Evolutionary conservation across 1,284 basidiomycete genomes (phyloP).

Genomic region (Coniophora puteana): DNA sequence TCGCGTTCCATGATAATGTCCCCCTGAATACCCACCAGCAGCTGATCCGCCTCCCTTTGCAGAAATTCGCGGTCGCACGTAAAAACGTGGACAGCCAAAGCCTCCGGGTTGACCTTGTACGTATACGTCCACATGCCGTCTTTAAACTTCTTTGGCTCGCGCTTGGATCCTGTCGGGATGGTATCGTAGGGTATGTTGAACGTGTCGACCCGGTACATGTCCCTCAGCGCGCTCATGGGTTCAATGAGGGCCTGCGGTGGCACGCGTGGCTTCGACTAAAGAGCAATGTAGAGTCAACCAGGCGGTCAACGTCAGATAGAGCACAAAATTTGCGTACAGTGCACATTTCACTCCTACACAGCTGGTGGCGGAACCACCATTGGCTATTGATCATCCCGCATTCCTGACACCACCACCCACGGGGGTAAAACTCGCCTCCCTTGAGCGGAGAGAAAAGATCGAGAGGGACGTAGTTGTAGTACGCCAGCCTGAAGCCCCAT

Average conservation of each 20-base stretch:
- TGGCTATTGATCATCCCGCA: slow-evolving; percentile 39
- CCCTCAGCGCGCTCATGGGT: too few species aligned
- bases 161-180: slow-evolving; percentile 26
- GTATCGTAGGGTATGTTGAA: slow-evolving; percentile 19
- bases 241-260: too few species aligned
- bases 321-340: slow-evolving; percentile 23
- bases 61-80: slow-evolving; percentile 32
- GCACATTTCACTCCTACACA: slow-evolving; percentile 29
- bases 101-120: slow-evolving; percentile 22
- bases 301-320: slow-evolving; percentile 1
- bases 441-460: slow-evolving; percentile 27
- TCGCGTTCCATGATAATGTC: slow-evolving; percentile 26
- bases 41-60: slow-evolving; percentile 26
- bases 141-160: slow-evolving; percentile 13
- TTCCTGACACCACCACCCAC: slow-evolving; percentile 34
- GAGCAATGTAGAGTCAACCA: slow-evolving; percentile 14
- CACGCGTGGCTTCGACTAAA: slow-evolving; percentile 28
- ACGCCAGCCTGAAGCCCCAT: too few species aligned
- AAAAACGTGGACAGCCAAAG: slow-evolving; percentile 32
- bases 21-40: slow-evolving; percentile 31
- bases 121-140: slow-evolving; percentile 29
- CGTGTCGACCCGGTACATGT: slow-evolving; percentile 20
- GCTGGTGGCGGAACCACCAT: slow-evolving; percentile 31
- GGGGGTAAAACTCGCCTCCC: slow-evolving; percentile 24
- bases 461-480: too few species aligned